Evolutionary conservation across 768 basidiomycete species (phyloP).

Genomic region (Mycena vulgaris): DNA sequence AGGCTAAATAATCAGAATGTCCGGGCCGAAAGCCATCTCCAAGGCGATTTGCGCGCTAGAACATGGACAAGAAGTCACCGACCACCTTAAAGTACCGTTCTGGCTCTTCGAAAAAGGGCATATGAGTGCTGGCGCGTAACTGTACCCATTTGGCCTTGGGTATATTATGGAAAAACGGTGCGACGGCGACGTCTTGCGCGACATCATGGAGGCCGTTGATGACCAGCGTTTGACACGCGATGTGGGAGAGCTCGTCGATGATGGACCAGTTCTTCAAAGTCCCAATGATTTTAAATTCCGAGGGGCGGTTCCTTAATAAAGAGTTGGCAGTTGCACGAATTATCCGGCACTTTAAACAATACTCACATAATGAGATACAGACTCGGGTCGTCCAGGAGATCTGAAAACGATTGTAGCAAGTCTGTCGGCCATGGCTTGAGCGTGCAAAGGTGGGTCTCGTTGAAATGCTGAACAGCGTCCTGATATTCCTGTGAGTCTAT

Average conservation of each 20-base stretch:
- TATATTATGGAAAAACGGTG: not conserved
- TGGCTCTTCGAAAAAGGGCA: conserved; percentile 3
- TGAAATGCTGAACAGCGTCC: conserved; percentile 45
- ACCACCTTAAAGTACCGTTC: conserved; percentile 1
- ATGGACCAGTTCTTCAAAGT: conserved; percentile 64
- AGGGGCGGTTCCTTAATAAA: conserved; percentile 30
- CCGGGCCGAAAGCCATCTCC: too few species aligned
- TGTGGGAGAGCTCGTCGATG: conserved; percentile 57
- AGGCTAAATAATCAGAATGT: too few species aligned
- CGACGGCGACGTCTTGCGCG: not conserved
- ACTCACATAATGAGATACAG: conserved; percentile 50
- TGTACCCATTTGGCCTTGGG: conserved; percentile 11
- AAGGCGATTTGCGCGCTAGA: too few species aligned
- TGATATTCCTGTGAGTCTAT: conserved; percentile 46
- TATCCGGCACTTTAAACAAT: not conserved
- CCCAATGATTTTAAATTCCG: conserved; percentile 53
- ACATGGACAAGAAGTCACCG: not conserved
- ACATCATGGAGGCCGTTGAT: not conserved
- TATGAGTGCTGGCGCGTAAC: not conserved
- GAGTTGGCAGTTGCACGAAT: not conserved
- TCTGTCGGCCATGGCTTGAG: conserved; percentile 48
- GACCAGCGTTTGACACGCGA: conserved; percentile 44
- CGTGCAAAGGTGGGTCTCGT: conserved; percentile 46
- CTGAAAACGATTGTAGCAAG: conserved; percentile 38
- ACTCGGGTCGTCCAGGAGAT: conserved; percentile 42